Evolutionary conservation across 305 asterid species (phyloP), one percentile per base, ranked within the genome.

Genomic region (Rubia balearica): DNA sequence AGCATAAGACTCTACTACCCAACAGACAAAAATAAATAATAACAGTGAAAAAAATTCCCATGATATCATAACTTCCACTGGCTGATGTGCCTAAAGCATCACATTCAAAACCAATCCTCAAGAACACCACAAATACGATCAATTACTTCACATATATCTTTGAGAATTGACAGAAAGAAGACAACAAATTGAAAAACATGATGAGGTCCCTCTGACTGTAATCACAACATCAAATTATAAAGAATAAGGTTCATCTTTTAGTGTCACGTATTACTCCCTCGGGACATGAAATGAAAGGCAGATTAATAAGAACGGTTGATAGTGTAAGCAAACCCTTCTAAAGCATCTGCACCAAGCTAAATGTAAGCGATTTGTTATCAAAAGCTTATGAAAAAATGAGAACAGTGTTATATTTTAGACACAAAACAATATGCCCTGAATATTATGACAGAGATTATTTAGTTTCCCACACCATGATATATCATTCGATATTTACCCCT

Each of bases 1-100:
- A 81, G 42, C 65, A 73, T 65, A 65, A 70, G 56, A 57, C 66
- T 33, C 13, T 49, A 53, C 22, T 7, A 13, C 7, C 10, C 57
- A 24, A 16, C 67, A 59, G 45, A 57, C 49, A 57, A 21, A 5
- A 4, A 22, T 13, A 6, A 22, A 57, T 17, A n/a, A 41, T 8
- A n/a, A 41, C 42, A 40, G 11, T 10, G 43, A 38, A 64, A 64
- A 70, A 40, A 13, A 5, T n/a, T 59, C 45, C 55, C 30, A 42
- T 57, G 73, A 70, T 8, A 40, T 13, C 7, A 2, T 40, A 5
- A 41, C 4, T 56, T 21, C 12, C 19, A 3, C 21, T 51, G 8
- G 57, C 14, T 40, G 19, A 22, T 7, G n/a, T 12, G 73, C 19
- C n/a, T 22, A 59, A 41, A 53, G 4, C 57, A 51, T 53, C 38